phyloP scores from a whole-genome alignment of 2,329 filamentous ascomycete genomes.

The Aspergillus sp. region DNA sequence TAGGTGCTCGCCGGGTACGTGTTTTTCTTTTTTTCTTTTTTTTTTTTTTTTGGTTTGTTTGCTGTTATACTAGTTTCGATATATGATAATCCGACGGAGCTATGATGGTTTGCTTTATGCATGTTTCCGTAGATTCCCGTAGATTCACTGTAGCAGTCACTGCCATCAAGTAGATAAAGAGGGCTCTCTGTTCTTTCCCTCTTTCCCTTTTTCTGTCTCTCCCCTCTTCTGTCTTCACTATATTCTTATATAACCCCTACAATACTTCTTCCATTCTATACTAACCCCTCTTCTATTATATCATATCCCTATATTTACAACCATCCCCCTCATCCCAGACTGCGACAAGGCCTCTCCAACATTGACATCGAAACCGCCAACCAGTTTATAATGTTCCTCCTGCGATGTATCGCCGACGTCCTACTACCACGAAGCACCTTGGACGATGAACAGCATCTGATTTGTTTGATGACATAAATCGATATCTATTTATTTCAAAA shows the following conservation, averaged over 20 bases:
- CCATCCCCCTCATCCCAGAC: too few species aligned
- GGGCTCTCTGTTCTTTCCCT: background rate
- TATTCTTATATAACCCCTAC: background rate
- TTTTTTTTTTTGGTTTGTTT: background rate
- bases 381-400: too few species aligned
- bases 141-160: background rate
- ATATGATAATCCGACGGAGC: slow-evolving; percentile 14
- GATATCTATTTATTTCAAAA: too few species aligned
- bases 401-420: too few species aligned
- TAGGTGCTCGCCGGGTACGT: background rate
- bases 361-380: too few species aligned
- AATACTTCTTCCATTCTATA: background rate
- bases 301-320: too few species aligned
- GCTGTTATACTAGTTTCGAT: slow-evolving; percentile 12
- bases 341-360: too few species aligned
- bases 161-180: background rate
- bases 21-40: slow-evolving; percentile 6
- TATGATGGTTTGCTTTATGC: slow-evolving; percentile 10
- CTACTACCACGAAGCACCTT: too few species aligned
- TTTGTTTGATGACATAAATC: too few species aligned
- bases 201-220: background rate
- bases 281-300: background rate
- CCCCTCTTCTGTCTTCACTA: background rate
- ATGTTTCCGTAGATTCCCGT: background rate
- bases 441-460: too few species aligned